Base-by-base conservation (phyloP, 1,284 basidiomycete genomes). In the Ustilago hordei region DNA sequence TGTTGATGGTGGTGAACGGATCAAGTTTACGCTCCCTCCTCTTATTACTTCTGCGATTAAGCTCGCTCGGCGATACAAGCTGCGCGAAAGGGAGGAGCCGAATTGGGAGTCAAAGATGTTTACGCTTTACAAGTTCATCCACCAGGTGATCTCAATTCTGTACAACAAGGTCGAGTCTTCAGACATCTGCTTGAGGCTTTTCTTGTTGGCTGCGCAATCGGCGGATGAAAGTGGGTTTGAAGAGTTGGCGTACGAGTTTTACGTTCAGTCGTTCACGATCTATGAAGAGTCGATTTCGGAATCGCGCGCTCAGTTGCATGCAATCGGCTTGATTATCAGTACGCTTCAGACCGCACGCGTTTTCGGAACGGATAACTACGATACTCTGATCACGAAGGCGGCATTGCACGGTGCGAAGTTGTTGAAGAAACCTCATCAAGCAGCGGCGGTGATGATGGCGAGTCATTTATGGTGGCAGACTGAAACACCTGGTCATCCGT, bases 391-490 rank as follows among this genome's bases (percentile, higher is more conserved):
- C 69, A 85, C 84, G 54, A 85, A 84, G 56, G 84, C 84, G 17
- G 81, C 84, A 15, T 66, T 85, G 36, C 81, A 85, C 34, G 80
- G 80, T 13, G 82, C 83, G 50, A 85, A 84, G 72, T 66, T 85
- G 69, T 74, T 85, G 45, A 85, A 85, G 67, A 85, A 84, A 69
- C 83, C 84, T 12, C 84, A 85, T 45, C 84, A 85, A 58, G 83
- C 84, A 4, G 75, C 80, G n/a, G 84, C 84, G 0, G 84, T 85
- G 43, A 77, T 85, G 68, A 78, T 85, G 81, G 84, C 84, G 12
- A 83, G 81, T 63, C 84, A 85, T 61, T 66, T 85, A 15, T 85
- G 84, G 84, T 85, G 84, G 84, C 84, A 85, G 68, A 74, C 75
- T 35, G 80, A 80, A 19, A 50, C 64, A 11, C 67, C 77, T 8